Percentiles rank a stretch among this genome's conserved stretches.
These are phyloP conservation scores for Incumbomyces lentus DNA, from an alignment of 2,329 filamentous ascomycete genomes.

Conservation along the genomic window DNA sequence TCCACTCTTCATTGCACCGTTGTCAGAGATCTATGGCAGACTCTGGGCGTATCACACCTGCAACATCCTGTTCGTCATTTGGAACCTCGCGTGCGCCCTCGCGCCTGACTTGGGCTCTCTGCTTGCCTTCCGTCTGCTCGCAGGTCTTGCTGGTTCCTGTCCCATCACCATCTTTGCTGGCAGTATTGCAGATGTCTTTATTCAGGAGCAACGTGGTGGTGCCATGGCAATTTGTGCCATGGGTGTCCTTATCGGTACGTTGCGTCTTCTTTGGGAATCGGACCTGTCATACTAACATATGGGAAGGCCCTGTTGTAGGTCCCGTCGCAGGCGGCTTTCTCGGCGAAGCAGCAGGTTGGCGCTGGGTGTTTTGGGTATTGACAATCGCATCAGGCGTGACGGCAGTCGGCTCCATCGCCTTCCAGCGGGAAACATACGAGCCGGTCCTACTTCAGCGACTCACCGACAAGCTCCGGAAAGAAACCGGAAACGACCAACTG, in stretches of 20 bases:
- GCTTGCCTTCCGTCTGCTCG: slow-evolving; percentile 45
- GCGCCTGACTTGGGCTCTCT: slow-evolving; percentile 43
- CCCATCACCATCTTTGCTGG: slow-evolving; percentile 39
- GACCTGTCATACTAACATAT: no score
- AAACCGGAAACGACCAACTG: slow-evolving; percentile 36
- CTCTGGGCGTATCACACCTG: slow-evolving; percentile 45
- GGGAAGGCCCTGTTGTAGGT: slow-evolving; percentile 20
- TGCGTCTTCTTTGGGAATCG: no score
- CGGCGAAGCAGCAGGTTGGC: slow-evolving; percentile 31
- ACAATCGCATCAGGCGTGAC: slow-evolving; percentile 26
- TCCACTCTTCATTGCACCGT: slow-evolving; percentile 46
- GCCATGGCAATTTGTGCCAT: slow-evolving; percentile 32
- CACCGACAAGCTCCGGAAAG: slow-evolving; percentile 36
- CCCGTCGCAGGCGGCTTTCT: slow-evolving; percentile 30
- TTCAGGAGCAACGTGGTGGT: slow-evolving; percentile 35
- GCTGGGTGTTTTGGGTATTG: slow-evolving; percentile 38
- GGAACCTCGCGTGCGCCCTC: slow-evolving; percentile 53
- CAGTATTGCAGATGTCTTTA: slow-evolving; percentile 34
- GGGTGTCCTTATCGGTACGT: slow-evolving; percentile 22
- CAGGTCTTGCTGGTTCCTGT: slow-evolving; percentile 45
- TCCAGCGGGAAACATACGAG: slow-evolving; percentile 39
- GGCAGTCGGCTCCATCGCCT: slow-evolving; percentile 22
- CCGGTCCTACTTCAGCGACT: slow-evolving; percentile 38
- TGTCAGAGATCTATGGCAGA: slow-evolving; percentile 57
- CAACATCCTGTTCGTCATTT: slow-evolving; percentile 51